A percentile compares a stretch with the other conserved stretches of the same genome.
Evolutionary conservation across 2,329 filamentous ascomycete species (phyloP).

Genomic region (Botryotinia globosa): DNA sequence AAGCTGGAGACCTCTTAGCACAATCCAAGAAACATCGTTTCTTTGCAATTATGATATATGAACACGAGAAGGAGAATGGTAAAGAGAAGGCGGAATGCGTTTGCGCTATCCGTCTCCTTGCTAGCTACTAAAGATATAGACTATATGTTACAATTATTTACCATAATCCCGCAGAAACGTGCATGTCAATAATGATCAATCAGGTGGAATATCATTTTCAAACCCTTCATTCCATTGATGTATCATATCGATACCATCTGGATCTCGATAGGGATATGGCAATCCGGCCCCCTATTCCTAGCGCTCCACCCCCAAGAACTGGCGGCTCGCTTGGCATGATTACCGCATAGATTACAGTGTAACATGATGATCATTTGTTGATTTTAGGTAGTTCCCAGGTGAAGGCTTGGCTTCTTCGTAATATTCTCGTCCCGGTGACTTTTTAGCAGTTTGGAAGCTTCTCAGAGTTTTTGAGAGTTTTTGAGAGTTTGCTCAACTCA

Average conservation of each 20-base stretch:
- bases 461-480: background rate
- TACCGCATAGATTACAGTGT: background rate
- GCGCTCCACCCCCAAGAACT: background rate
- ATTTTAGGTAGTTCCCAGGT: background rate
- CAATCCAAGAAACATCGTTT: too few species aligned
- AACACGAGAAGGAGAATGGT: background rate
- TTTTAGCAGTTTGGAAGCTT: background rate
- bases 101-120: background rate
- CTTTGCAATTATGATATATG: too few species aligned
- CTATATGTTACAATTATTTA: background rate
- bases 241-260: background rate
- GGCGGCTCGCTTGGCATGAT: background rate
- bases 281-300: background rate
- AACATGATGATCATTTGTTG: background rate
- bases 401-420: background rate
- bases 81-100: background rate
- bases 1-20: conserved; percentile 36
- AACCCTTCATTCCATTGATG: background rate
- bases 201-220: background rate
- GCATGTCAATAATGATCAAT: background rate
- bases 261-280: background rate
- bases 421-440: background rate
- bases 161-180: too few species aligned
- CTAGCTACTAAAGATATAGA: background rate
- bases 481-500: background rate